Conservation (phyloP, 75 land plant genomes). For the Selaginella tamariscina region DNA sequence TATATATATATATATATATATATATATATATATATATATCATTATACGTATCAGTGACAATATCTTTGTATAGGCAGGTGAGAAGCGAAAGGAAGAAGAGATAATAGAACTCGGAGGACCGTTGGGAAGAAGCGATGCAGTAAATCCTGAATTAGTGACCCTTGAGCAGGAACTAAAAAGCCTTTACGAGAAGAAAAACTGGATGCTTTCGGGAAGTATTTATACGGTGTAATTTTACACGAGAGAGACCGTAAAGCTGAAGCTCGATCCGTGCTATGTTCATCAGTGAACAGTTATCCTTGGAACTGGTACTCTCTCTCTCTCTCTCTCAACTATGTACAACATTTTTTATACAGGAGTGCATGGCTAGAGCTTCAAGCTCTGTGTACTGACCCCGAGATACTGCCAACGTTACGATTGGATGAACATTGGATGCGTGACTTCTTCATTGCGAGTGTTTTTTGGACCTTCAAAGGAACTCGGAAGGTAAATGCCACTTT, state of each 20-base stretch:
- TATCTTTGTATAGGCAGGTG: slow-evolving; percentile 99
- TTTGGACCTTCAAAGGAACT: slow-evolving; percentile 69
- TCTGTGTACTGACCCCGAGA: slow-evolving; percentile 56
- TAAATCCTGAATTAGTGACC: slow-evolving; percentile 56
- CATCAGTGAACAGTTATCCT: slow-evolving; percentile 83
- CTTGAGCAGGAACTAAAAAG: slow-evolving; percentile 65
- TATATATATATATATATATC: too few relatives aligned
- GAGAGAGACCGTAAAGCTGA: slow-evolving; percentile 61
- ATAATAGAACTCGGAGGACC: slow-evolving; percentile 81
- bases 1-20: too few relatives aligned
- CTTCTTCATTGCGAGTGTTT: slow-evolving; percentile 78
- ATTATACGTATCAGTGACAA: too few relatives aligned
- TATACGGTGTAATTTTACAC: slow-evolving; percentile 78
- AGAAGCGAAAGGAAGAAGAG: slow-evolving; percentile 97
- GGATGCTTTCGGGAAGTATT: slow-evolving; percentile 81
- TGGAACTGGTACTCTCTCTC: too few relatives aligned
- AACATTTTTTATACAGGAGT: too few relatives aligned
- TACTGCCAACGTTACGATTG: slow-evolving; percentile 48
- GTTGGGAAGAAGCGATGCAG: slow-evolving; percentile 57
- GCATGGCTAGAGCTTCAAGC: slow-evolving; percentile 96
- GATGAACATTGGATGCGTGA: slow-evolving; percentile 98
- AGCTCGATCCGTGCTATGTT: slow-evolving; percentile 57
- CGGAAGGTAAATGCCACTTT: too few relatives aligned
- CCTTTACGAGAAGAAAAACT: slow-evolving; percentile 35
- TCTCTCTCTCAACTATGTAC: too few relatives aligned